These are phyloP conservation scores for Lathyrus tuberosus DNA, from an alignment of 306 rosid genomes.

Conservation along the genomic window DNA sequence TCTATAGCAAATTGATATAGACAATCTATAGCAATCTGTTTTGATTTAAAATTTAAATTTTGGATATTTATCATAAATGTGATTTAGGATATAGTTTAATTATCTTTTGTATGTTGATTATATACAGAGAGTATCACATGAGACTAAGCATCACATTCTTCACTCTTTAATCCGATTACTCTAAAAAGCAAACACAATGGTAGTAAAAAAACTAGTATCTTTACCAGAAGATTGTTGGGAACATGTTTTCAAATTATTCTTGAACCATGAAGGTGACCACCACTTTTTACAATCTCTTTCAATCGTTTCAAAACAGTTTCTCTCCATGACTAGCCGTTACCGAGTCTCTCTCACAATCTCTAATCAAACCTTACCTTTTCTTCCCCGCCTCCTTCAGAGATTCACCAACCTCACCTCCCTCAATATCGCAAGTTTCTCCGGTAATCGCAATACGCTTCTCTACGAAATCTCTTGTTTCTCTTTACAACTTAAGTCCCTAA, in stretches of 20 bases:
- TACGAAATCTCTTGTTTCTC: conserved; percentile 41
- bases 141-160: too few relatives aligned
- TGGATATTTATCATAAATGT: too few relatives aligned
- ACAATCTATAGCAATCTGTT: too few relatives aligned
- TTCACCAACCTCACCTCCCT: conserved; percentile 40
- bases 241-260: conserved; percentile 42
- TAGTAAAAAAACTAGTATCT: background rate
- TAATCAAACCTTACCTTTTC: conserved; percentile 27
- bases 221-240: conserved; percentile 73
- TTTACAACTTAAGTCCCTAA: conserved; percentile 47
- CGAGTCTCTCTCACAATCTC: conserved; percentile 43
- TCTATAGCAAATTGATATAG: too few relatives aligned
- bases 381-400: conserved; percentile 36
- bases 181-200: too few relatives aligned
- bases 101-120: too few relatives aligned
- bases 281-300: conserved; percentile 44
- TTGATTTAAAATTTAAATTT: too few relatives aligned
- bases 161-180: too few relatives aligned
- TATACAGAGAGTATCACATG: too few relatives aligned
- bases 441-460: conserved; percentile 48
- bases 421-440: conserved; percentile 40
- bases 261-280: background rate
- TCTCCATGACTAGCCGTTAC: conserved; percentile 50
- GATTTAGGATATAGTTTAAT: too few relatives aligned
- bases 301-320: conserved; percentile 55